Conservation (phyloP, 768 basidiomycete species). For the Mycena crocata region DNA sequence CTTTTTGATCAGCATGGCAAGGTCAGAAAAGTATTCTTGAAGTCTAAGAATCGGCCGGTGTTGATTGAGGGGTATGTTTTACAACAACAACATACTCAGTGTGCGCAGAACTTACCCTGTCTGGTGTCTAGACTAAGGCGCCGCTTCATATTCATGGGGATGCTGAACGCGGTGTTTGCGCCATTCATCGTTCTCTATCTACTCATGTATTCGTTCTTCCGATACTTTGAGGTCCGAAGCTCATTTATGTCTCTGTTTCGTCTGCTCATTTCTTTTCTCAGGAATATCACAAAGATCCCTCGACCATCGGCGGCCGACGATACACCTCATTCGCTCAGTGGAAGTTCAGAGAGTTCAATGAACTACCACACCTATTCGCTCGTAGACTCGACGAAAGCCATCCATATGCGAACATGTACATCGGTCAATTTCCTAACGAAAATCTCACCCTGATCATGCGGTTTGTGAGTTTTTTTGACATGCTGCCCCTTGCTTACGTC, state of each 20-base stretch:
- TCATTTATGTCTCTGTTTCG: neutral
- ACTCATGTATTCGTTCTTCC: conserved; percentile 99
- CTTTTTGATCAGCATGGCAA: conserved; percentile 91
- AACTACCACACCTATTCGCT: conserved; percentile 92
- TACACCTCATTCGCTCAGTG: conserved; percentile 97
- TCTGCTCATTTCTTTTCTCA: conserved; percentile 46
- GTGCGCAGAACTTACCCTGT: neutral
- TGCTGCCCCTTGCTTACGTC: neutral
- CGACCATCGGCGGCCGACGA: conserved; percentile 89
- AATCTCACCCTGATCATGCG: conserved; percentile 90
- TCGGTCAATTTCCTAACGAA: conserved; percentile 98
- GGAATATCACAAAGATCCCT: conserved; percentile 99
- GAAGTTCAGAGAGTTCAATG: conserved; percentile 99
- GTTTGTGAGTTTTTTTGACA: conserved; percentile 57
- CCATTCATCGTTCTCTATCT: conserved; percentile 98
- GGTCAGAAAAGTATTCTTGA: conserved; percentile 92
- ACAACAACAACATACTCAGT: neutral
- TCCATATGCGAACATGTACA: conserved; percentile 92
- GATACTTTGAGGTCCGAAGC: conserved; percentile 91
- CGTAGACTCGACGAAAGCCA: conserved; percentile 90
- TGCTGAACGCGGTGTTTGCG: conserved; percentile 93
- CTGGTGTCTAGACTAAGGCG: conserved; percentile 70
- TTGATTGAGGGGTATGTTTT: conserved; percentile 82
- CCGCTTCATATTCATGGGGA: conserved; percentile 96
- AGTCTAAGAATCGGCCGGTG: conserved; percentile 80